A percentile compares a stretch with the other conserved stretches of the same genome.
These are phyloP conservation scores for Torulaspora gathmanii DNA, from an alignment of 805 yeast species.

Conservation along the genomic window DNA sequence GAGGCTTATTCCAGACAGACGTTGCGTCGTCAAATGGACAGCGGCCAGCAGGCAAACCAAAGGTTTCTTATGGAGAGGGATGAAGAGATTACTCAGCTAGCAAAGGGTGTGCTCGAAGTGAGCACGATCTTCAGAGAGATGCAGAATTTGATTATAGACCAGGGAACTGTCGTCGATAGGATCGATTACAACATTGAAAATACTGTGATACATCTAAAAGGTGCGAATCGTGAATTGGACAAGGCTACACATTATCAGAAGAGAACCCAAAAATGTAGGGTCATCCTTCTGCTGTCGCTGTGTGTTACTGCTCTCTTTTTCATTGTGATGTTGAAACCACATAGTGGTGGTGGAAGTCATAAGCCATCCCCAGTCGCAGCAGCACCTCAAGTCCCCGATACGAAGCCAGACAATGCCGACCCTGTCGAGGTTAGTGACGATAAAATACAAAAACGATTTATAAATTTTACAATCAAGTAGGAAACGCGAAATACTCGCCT, in stretches of 20 bases:
- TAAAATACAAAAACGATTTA: constrained; percentile 2
- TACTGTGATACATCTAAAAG: constrained; percentile 69
- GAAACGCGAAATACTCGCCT: neutral
- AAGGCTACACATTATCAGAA: constrained; percentile 80
- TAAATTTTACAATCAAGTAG: constrained; percentile 2
- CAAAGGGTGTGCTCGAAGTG: constrained; percentile 90
- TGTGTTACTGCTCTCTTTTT: constrained; percentile 68
- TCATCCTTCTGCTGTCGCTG: constrained; percentile 68
- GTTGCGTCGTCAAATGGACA: constrained; percentile 31
- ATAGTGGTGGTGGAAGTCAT: constrained; percentile 10
- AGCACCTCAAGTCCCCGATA: neutral
- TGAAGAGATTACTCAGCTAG: constrained; percentile 81
- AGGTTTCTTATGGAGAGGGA: constrained; percentile 56
- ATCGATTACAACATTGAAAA: constrained; percentile 87
- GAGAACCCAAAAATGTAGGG: constrained; percentile 84
- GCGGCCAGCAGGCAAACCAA: constrained; percentile 19
- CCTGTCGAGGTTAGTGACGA: constrained; percentile 9
- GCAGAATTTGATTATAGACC: constrained; percentile 88
- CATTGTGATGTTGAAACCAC: constrained; percentile 65
- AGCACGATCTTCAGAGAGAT: constrained; percentile 90
- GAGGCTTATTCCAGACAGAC: constrained; percentile 39
- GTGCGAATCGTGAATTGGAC: constrained; percentile 70
- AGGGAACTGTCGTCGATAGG: constrained; percentile 88
- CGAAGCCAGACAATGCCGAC: neutral
- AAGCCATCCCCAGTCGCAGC: neutral